Evolutionary conservation across 1,284 basidiomycete species (phyloP).

Genomic region (Microbotryum intermedium): DNA sequence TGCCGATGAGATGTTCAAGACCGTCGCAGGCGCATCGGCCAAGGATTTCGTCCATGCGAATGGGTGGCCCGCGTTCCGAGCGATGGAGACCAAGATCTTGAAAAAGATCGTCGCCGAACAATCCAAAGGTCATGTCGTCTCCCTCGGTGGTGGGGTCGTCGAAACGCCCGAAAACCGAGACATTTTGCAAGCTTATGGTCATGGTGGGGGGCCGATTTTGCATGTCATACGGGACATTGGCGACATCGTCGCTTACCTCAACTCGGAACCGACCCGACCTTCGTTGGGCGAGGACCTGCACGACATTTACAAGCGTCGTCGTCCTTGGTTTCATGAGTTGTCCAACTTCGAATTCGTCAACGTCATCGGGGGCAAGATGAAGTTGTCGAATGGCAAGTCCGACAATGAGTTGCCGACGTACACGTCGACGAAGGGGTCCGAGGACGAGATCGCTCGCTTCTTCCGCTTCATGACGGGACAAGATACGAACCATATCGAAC

Average conservation of each 20-base stretch:
- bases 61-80: conserved; percentile 70
- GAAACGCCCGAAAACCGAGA: conserved; percentile 70
- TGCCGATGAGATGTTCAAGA: conserved; percentile 58
- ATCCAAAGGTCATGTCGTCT: conserved; percentile 60
- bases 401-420: conserved; percentile 22
- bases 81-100: conserved; percentile 39
- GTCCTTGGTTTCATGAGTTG: conserved; percentile 82
- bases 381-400: conserved; percentile 14
- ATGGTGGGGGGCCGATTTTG: conserved; percentile 55
- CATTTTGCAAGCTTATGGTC: conserved; percentile 60
- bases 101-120: conserved; percentile 37
- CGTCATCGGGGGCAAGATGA: conserved; percentile 46
- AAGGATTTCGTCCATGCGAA: conserved; percentile 67
- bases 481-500: conserved; percentile 49
- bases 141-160: conserved; percentile 91
- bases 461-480: conserved; percentile 80
- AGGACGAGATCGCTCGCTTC: conserved; percentile 49
- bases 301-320: conserved; percentile 72
- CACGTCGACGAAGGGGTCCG: conserved; percentile 35
- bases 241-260: conserved; percentile 68
- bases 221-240: conserved; percentile 62
- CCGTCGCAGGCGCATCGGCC: conserved; percentile 46
- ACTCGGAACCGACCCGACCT: conserved; percentile 65
- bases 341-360: conserved; percentile 79
- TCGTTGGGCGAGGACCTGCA: conserved; percentile 75